A percentile compares a stretch with the other conserved stretches of the same genome.
phyloP scores from a whole-genome alignment of 2,329 filamentous ascomycete species.

The Aspergillus chevalieri region DNA sequence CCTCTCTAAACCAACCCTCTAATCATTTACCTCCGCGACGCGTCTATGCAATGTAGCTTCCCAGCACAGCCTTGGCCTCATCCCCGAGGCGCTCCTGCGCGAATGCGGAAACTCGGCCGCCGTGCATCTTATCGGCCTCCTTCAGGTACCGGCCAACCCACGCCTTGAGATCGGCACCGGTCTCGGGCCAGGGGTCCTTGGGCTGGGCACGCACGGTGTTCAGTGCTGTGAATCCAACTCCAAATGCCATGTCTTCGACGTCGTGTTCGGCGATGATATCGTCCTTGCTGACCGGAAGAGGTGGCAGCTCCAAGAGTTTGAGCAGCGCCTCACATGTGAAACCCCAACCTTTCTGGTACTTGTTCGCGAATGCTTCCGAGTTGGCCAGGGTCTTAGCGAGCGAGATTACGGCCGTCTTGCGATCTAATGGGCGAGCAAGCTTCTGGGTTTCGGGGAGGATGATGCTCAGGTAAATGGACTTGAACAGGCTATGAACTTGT shows the following conservation, averaged over 20 bases:
- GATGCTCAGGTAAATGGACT: slow-evolving; percentile 75
- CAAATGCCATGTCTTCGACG: slow-evolving; percentile 91
- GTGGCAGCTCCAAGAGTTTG: slow-evolving; percentile 82
- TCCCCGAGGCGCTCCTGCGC: slow-evolving; percentile 64
- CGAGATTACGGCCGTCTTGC: slow-evolving; percentile 88
- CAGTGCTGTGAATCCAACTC: slow-evolving; percentile 86
- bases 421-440: slow-evolving; percentile 77
- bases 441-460: slow-evolving; percentile 87
- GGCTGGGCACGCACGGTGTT: slow-evolving; percentile 76
- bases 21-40: neutral
- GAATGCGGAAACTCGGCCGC: slow-evolving; percentile 64
- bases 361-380: slow-evolving; percentile 72
- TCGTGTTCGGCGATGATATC: slow-evolving; percentile 81
- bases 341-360: slow-evolving; percentile 83
- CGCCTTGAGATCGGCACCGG: slow-evolving; percentile 65
- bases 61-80: slow-evolving; percentile 48
- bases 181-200: slow-evolving; percentile 78
- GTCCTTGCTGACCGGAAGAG: slow-evolving; percentile 63
- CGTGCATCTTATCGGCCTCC: slow-evolving; percentile 67
- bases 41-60: slow-evolving; percentile 38
- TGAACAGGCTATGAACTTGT: slow-evolving; percentile 57
- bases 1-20: neutral
- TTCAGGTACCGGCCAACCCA: slow-evolving; percentile 83
- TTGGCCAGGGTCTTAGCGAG: slow-evolving; percentile 88
- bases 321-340: slow-evolving; percentile 86